Percentiles rank a stretch among this genome's conserved stretches.
These are phyloP conservation scores for Noccaea caerulescens DNA, from an alignment of 345 rosid species.

Conservation along the genomic window DNA sequence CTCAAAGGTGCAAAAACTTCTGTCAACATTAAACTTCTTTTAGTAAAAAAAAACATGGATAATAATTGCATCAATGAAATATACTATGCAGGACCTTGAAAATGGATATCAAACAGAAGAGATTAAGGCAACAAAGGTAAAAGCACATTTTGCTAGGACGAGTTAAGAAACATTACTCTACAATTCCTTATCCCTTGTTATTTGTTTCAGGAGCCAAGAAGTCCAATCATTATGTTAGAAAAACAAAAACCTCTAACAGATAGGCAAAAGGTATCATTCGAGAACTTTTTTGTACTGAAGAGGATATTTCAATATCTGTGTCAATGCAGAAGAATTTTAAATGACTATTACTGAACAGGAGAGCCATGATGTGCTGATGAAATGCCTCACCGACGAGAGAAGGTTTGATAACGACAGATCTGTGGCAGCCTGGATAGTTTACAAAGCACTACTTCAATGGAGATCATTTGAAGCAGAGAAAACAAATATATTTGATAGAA, in stretches of 20 bases:
- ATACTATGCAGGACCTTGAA: slow-evolving; percentile 46
- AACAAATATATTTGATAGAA: slow-evolving; percentile 62
- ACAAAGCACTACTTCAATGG: slow-evolving; percentile 66
- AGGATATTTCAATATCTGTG: slow-evolving; percentile 1
- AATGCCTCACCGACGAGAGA: slow-evolving; percentile 54
- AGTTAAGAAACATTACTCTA: slow-evolving; percentile 28
- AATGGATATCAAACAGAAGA: slow-evolving; percentile 54
- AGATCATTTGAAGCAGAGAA: slow-evolving; percentile 70
- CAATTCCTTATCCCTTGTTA: slow-evolving; percentile 22
- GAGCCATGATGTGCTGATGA: slow-evolving; percentile 59
- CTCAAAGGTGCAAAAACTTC: slow-evolving; percentile 44
- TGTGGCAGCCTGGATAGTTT: slow-evolving; percentile 60
- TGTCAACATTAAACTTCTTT: not conserved
- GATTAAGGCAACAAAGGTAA: slow-evolving; percentile 48
- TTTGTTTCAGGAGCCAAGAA: slow-evolving; percentile 51
- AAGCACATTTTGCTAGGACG: not conserved
- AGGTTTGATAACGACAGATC: slow-evolving; percentile 56
- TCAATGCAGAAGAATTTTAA: slow-evolving; percentile 8
- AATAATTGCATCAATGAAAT: slow-evolving; percentile 27
- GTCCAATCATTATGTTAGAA: slow-evolving; percentile 43
- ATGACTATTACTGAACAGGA: slow-evolving; percentile 48
- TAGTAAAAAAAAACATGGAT: not conserved
- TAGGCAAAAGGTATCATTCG: slow-evolving; percentile 55
- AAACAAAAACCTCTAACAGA: slow-evolving; percentile 64
- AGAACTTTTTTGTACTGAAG: slow-evolving; percentile 17